These are phyloP conservation scores for Rhizopogon sp. DNA, from an alignment of 768 basidiomycete genomes.

Conservation along the genomic window DNA sequence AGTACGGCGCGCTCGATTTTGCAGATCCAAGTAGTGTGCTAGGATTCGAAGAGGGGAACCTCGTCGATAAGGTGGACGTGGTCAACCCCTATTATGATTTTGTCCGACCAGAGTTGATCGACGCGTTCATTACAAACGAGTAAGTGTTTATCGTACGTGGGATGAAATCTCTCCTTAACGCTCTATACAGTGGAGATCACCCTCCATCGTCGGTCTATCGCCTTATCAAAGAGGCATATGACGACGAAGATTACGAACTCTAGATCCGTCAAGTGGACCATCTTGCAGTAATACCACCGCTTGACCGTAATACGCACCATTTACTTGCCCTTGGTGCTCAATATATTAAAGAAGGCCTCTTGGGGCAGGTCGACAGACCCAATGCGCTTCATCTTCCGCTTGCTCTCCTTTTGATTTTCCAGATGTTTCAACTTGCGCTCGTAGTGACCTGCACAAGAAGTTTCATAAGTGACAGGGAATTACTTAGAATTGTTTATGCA, in stretches of 20 bases:
- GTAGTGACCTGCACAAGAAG: slow-evolving; percentile 57
- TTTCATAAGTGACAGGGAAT: background rate
- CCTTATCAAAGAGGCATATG: slow-evolving; percentile 90
- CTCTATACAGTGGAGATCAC: slow-evolving; percentile 75
- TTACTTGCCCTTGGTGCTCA: slow-evolving; percentile 52
- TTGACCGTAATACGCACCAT: background rate
- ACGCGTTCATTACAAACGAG: slow-evolving; percentile 97
- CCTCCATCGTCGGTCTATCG: slow-evolving; percentile 92
- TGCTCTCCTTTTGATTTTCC: slow-evolving; percentile 90
- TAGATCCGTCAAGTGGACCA: slow-evolving; percentile 25
- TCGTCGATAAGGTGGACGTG: slow-evolving; percentile 87
- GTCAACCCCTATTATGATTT: slow-evolving; percentile 97
- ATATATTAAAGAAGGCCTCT: slow-evolving; percentile 91
- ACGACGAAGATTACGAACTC: slow-evolving; percentile 88
- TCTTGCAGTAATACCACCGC: background rate
- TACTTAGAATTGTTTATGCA: slow-evolving; percentile 10
- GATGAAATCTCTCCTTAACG: slow-evolving; percentile 5
- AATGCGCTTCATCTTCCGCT: slow-evolving; percentile 82
- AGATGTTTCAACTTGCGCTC: slow-evolving; percentile 90
- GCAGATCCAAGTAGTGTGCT: slow-evolving; percentile 62
- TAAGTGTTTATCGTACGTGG: slow-evolving; percentile 39
- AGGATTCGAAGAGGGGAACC: slow-evolving; percentile 71
- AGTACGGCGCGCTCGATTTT: slow-evolving; percentile 80
- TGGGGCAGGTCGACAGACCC: slow-evolving; percentile 90
- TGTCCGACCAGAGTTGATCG: slow-evolving; percentile 86